Conservation (phyloP, 73 alveolate genomes). For the Paraurostyla sp. region DNA sequence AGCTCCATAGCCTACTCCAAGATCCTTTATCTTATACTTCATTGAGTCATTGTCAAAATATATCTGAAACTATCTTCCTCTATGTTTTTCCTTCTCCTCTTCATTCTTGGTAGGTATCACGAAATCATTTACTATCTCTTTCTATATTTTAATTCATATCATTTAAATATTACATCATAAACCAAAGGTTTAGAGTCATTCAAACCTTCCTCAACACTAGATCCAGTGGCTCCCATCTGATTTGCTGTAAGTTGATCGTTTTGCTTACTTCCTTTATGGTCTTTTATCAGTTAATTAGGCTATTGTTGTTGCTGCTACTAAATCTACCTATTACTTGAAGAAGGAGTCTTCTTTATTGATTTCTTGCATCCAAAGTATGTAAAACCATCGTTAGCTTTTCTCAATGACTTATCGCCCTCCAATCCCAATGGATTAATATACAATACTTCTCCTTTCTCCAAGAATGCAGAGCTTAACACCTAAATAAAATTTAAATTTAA, state of each 20-base stretch:
- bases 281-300: background rate
- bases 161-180: conserved; percentile 3
- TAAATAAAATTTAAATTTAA: background rate
- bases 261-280: background rate
- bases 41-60: conserved; percentile 74
- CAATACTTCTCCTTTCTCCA: conserved; percentile 75
- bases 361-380: conserved; percentile 86
- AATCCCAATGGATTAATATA: conserved; percentile 77
- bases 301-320: too few species aligned
- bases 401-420: conserved; percentile 52
- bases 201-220: conserved; percentile 33
- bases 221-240: conserved; percentile 56
- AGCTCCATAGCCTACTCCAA: conserved; percentile 91
- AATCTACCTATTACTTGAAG: too few species aligned
- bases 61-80: conserved; percentile 87
- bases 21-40: conserved; percentile 83
- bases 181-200: background rate
- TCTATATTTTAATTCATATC: conserved; percentile 45
- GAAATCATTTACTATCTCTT: conserved; percentile 80
- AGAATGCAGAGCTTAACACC: conserved; percentile 80
- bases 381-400: conserved; percentile 84
- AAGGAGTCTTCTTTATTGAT: conserved; percentile 7
- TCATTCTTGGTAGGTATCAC: conserved; percentile 73
- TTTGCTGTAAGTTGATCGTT: background rate
- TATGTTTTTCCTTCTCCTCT: conserved; percentile 69